phyloP scores from a whole-genome alignment of 768 basidiomycete species.

The Nidula microcarpa region DNA sequence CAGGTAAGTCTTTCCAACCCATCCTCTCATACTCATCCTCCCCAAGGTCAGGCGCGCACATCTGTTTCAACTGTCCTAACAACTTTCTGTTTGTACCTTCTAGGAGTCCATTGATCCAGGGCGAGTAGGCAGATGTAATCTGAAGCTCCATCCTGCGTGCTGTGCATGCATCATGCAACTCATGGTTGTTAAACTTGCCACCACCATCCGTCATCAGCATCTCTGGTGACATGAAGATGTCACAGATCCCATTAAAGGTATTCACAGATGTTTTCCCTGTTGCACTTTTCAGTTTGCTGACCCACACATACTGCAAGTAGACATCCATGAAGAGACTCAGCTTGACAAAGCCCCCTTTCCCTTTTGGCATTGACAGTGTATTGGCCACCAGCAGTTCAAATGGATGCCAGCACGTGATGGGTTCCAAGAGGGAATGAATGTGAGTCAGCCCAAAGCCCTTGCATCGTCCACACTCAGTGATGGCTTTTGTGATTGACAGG shows the following conservation, averaged over 20 bases:
- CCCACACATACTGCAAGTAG: conserved; percentile 24
- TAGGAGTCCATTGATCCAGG: conserved; percentile 31
- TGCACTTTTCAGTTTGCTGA: conserved; percentile 14
- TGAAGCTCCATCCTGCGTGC: conserved; percentile 10
- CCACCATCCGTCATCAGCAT: conserved; percentile 34
- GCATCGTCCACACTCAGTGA: conserved; percentile 19
- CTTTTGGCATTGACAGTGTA: conserved; percentile 26
- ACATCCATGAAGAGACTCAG: conserved; percentile 24
- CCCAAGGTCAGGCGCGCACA: conserved; percentile 27
- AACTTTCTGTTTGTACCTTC: conserved; percentile 20
- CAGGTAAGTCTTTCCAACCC: conserved; percentile 13
- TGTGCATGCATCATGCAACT: conserved; percentile 21
- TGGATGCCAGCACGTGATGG: conserved; percentile 28
- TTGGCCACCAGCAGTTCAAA: conserved; percentile 32
- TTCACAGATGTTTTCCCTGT: conserved; percentile 16
- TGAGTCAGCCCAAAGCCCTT: conserved; percentile 25
- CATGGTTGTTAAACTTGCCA: conserved; percentile 27
- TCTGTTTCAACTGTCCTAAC: conserved; percentile 14
- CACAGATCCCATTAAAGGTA: conserved; percentile 12
- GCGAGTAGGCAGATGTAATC: conserved; percentile 26
- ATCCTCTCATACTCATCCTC: conserved; percentile 16
- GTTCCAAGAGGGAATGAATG: conserved; percentile 29
- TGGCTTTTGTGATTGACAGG: conserved; percentile 15
- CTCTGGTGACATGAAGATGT: conserved; percentile 17
- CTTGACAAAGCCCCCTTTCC: conserved; percentile 23